phyloP scores from a whole-genome alignment of 148 eudicot species.

The Rhododendron kiyosumense region DNA sequence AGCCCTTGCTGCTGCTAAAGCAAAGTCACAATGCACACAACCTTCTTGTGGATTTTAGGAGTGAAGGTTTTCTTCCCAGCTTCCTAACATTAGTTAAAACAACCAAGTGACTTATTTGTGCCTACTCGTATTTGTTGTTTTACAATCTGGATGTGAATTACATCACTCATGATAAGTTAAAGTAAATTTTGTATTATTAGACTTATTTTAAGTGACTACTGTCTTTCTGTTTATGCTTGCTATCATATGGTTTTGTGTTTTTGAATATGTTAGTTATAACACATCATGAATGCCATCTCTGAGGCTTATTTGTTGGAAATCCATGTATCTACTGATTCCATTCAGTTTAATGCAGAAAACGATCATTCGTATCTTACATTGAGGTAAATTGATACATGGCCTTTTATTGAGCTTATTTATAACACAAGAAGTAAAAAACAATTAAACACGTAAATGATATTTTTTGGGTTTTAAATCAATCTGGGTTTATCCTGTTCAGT shows the following conservation, averaged over 20 bases:
- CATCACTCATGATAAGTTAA: background rate
- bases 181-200: background rate
- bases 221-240: background rate
- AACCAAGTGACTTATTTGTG: background rate
- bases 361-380: background rate
- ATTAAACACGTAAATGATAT: background rate
- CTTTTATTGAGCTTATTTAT: background rate
- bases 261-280: background rate
- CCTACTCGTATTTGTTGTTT: background rate
- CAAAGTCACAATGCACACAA: constrained; percentile 91
- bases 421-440: background rate
- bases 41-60: constrained; percentile 78
- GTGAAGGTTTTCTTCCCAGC: constrained; percentile 37
- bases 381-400: background rate
- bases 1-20: constrained; percentile 78
- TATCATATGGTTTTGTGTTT: background rate
- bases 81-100: background rate
- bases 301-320: background rate
- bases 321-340: background rate
- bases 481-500: background rate
- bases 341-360: background rate
- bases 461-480: background rate
- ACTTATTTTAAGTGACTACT: background rate
- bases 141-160: background rate
- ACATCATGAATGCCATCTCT: background rate